Evolutionary conservation across 768 basidiomycete genomes (phyloP), one percentile per base, ranked within the genome.

Genomic region (Daedaleopsis sinensis): DNA sequence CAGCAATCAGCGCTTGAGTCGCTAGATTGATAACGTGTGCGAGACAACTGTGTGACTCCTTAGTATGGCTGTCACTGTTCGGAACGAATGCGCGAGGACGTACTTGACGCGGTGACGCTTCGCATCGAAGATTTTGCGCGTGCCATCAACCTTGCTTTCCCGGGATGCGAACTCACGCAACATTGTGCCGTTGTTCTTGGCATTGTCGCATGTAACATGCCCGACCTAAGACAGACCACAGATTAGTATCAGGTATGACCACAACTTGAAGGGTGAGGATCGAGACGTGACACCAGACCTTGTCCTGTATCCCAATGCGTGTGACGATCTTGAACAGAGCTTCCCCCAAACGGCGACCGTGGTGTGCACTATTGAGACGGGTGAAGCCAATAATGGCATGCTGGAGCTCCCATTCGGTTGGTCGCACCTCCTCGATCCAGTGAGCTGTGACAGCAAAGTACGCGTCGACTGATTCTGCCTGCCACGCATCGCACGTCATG

Each of bases 401-500:
- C 19, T 74, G 50, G 10, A 73, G 43, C 27, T 68, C 57, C 76
- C 74, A 79, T 9, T 66, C 48, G 0, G 62, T 60, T 9, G 66
- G 59, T 1, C 36, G 19, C 0, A 18, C 51, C 62, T 77, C 74
- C 36, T 78, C 74, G 46, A 78, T 74, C 77, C 78, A 80, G 53
- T 77, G 75, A 0, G 70, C 75, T 0, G 74, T 80, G 5, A 77
- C 73, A 0, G 72, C 78, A 63, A 77, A 76, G 64, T 80, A 81
- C 1, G 66, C 71, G 64, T 80, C 77, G 1, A 63, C 59, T 60
- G 76, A 79, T 10, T 38, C 52, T 2, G 78, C 78, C 51, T 77
- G 77, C 79, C 78, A 80, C 15, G 70, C 76, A 65, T 80, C 74
- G 63, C 76, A 76, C 5, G 77, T 80, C 9, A 75, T 21, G 43